These are phyloP conservation scores for Sarocladium kiliense DNA, from an alignment of 2,329 filamentous ascomycete genomes.

Conservation along the genomic window DNA sequence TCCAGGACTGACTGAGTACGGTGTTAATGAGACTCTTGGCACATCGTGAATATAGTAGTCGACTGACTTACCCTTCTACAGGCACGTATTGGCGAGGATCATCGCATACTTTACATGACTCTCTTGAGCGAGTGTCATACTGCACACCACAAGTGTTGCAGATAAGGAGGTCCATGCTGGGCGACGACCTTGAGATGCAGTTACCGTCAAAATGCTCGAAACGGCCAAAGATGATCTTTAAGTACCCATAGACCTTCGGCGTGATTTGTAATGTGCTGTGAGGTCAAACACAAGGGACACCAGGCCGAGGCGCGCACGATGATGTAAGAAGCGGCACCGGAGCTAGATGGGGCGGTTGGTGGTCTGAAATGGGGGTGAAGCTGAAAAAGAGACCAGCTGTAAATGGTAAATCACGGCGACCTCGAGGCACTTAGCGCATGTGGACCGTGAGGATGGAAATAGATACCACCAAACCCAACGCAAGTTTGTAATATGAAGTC, in stretches of 20 bases:
- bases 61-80: constrained; percentile 18
- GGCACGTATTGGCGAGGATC: constrained; percentile 69
- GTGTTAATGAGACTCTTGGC: constrained; percentile 36
- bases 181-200: neutral
- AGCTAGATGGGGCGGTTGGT: neutral
- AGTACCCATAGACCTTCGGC: too few relatives aligned
- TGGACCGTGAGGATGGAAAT: too few relatives aligned
- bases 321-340: neutral
- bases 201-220: neutral
- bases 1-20: constrained; percentile 51
- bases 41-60: too few relatives aligned
- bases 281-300: neutral
- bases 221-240: too few relatives aligned
- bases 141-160: constrained; percentile 69
- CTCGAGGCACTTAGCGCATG: too few relatives aligned
- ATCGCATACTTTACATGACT: constrained; percentile 66
- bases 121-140: constrained; percentile 44
- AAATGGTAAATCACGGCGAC: neutral
- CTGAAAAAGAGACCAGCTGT: neutral
- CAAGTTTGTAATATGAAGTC: too few relatives aligned
- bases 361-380: neutral
- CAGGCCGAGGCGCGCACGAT: neutral
- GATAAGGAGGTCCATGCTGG: constrained; percentile 35
- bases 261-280: constrained; percentile 1
- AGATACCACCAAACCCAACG: too few relatives aligned